Base-by-base conservation (phyloP, 1,139 yeast species). In the Taphrina sp. region DNA sequence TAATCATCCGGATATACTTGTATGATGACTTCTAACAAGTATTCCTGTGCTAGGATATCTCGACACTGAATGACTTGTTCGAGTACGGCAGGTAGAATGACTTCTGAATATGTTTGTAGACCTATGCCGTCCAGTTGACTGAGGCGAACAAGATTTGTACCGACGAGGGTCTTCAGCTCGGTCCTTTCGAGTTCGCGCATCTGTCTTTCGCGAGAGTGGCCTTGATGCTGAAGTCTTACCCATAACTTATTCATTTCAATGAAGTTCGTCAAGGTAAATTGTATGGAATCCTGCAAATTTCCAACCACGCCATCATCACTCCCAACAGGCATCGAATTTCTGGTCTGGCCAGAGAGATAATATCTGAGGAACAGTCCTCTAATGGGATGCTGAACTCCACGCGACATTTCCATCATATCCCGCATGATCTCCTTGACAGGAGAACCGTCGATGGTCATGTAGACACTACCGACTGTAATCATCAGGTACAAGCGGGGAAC, bases 341-440 rank as follows among this genome's bases (percentile, higher is more conserved):
- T 85, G 17, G 89, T 84, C 61, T 90, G 76, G 68, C 92, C 97
- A 3, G 92, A 82, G 45, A 92, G 73, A 68, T 88, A 92, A 72
- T 92, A 90, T 56, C 98, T 75, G 65, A 94, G 73, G 68, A 92
- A 92, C 60, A 92, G 73, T 0, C 98, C 98, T 5, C 75, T 47
- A 33, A 88, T 80, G 0, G 98, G 98, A 67, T 88, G 94, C 70
- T 92, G 98, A 1, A 90, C 95, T n/a, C 97, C 98, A 41, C 95
- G 79, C 62, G 95, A 85, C 98, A 92, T 92, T 69, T 94, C 98
- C 68, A 92, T 83, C 95, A 94, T 84, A 67, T 92, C 98, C 67
- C 85, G 87, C 82, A 92, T 80, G 58, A 94, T 84, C 63, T 90
- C 97, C 67, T 81, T 80, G 24, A 80, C 77, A 0, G 96, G 96